Percentiles rank a stretch among this genome's conserved stretches.
Evolutionary conservation across 2,329 filamentous ascomycete genomes (phyloP).

Genomic region (Curvularia spicifera): DNA sequence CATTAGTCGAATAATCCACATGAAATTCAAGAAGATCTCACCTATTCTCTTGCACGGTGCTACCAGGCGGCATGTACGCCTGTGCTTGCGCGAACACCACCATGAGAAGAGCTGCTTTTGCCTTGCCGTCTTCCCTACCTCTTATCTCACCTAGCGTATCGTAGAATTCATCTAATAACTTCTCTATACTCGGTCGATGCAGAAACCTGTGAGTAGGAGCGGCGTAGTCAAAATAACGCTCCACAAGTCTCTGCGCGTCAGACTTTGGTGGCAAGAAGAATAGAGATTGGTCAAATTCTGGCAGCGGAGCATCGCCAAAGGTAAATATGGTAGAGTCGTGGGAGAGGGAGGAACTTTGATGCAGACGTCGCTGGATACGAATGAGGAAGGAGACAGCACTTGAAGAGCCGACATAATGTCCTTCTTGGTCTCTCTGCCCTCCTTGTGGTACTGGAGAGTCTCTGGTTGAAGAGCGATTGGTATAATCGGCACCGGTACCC

Average conservation of each 20-base stretch:
- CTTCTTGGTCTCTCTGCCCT: conserved; percentile 54
- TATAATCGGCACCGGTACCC: conserved; percentile 24
- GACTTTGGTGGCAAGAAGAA: conserved; percentile 54
- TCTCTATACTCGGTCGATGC: conserved; percentile 60
- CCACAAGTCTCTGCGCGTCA: conserved; percentile 54
- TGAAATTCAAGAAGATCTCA: not conserved
- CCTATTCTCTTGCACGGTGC: conserved; percentile 37
- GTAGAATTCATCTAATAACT: conserved; percentile 56
- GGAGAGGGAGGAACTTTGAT: conserved; percentile 48
- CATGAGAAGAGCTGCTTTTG: conserved; percentile 57
- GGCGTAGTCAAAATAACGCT: conserved; percentile 66
- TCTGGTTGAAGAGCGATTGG: conserved; percentile 40
- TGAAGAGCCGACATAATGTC: conserved; percentile 57
- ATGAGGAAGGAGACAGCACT: conserved; percentile 59
- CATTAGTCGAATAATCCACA: not conserved
- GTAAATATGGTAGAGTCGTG: conserved; percentile 57
- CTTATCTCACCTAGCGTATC: conserved; percentile 52
- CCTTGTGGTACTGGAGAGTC: conserved; percentile 55
- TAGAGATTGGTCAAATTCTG: conserved; percentile 53
- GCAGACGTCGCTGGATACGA: conserved; percentile 58
- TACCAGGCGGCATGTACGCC: conserved; percentile 50
- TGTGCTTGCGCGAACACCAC: conserved; percentile 62
- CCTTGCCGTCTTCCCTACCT: conserved; percentile 50
- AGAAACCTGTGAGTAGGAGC: conserved; percentile 66
- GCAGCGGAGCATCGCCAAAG: conserved; percentile 58